A percentile compares a stretch with the other conserved stretches of the same genome.
Conservation (phyloP, 2,329 filamentous ascomycete genomes). For the Coniochaeta sp. region DNA sequence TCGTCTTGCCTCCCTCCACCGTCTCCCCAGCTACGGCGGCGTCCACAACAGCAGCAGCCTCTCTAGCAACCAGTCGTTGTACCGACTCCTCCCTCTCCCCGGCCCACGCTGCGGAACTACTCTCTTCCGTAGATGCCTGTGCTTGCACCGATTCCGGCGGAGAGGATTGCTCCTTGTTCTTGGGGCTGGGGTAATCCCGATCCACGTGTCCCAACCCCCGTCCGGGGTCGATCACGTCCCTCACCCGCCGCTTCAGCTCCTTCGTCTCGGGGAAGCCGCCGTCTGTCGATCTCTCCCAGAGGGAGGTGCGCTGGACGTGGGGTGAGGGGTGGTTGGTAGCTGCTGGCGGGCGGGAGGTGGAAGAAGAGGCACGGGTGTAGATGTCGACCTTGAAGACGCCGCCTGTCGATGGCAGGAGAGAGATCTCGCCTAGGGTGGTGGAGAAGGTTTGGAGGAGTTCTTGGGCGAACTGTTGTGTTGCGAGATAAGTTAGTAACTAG, state of each 20-base stretch:
- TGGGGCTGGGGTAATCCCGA: slow-evolving; percentile 33
- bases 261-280: slow-evolving; percentile 94
- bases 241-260: slow-evolving; percentile 75
- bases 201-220: slow-evolving; percentile 80
- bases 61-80: too few relatives aligned
- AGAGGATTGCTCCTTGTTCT: neutral
- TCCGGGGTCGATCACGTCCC: slow-evolving; percentile 74
- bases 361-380: slow-evolving; percentile 19
- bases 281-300: slow-evolving; percentile 86
- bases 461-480: slow-evolving; percentile 86
- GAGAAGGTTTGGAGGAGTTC: slow-evolving; percentile 92
- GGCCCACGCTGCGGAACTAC: too few relatives aligned
- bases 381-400: slow-evolving; percentile 76
- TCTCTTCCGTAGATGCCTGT: too few relatives aligned
- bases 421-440: slow-evolving; percentile 75
- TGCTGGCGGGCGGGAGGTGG: slow-evolving; percentile 1
- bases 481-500: too few relatives aligned
- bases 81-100: too few relatives aligned
- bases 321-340: too few relatives aligned
- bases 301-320: slow-evolving; percentile 44
- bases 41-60: too few relatives aligned
- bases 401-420: slow-evolving; percentile 77
- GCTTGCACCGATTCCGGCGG: slow-evolving; percentile 2
- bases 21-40: too few relatives aligned
- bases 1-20: too few relatives aligned